These are phyloP conservation scores for Citrullus amarus DNA, from an alignment of 306 rosid species.

Conservation along the genomic window DNA sequence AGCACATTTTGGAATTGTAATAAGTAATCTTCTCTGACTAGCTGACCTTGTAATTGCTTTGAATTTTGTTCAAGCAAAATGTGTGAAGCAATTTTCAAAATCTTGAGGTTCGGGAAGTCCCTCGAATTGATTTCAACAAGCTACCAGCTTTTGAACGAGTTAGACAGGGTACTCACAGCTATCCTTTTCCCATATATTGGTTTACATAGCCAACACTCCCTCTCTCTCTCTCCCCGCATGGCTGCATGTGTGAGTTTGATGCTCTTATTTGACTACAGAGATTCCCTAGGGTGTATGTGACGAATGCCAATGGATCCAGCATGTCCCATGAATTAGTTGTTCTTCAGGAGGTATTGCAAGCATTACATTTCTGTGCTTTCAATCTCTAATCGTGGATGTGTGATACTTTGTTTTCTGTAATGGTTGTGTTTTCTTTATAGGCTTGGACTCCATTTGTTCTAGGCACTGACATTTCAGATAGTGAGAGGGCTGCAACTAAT, in stretches of 20 bases:
- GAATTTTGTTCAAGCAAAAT: constrained; percentile 26
- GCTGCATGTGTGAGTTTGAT: not conserved
- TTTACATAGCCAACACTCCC: not conserved
- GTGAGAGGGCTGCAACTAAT: constrained; percentile 19
- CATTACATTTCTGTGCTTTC: not conserved
- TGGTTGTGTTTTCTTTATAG: constrained; percentile 25
- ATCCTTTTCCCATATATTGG: not conserved
- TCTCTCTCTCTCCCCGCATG: not conserved
- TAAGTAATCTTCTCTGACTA: not conserved
- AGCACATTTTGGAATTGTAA: not conserved
- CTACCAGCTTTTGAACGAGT: constrained; percentile 47
- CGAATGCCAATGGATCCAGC: constrained; percentile 15
- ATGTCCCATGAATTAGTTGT: constrained; percentile 27
- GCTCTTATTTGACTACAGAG: constrained; percentile 17
- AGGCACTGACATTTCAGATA: constrained; percentile 22
- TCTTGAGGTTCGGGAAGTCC: constrained; percentile 30
- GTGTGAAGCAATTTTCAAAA: constrained; percentile 24
- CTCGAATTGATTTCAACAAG: constrained; percentile 37
- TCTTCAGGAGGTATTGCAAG: constrained; percentile 47
- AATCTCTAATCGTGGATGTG: not conserved
- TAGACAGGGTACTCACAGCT: constrained; percentile 41
- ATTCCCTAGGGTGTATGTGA: constrained; percentile 49
- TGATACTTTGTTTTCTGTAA: not conserved
- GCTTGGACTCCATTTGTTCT: constrained; percentile 53
- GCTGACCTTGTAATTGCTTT: not conserved